phyloP scores from a whole-genome alignment of 169 alveolate species.

The Hammondia hammondi region DNA sequence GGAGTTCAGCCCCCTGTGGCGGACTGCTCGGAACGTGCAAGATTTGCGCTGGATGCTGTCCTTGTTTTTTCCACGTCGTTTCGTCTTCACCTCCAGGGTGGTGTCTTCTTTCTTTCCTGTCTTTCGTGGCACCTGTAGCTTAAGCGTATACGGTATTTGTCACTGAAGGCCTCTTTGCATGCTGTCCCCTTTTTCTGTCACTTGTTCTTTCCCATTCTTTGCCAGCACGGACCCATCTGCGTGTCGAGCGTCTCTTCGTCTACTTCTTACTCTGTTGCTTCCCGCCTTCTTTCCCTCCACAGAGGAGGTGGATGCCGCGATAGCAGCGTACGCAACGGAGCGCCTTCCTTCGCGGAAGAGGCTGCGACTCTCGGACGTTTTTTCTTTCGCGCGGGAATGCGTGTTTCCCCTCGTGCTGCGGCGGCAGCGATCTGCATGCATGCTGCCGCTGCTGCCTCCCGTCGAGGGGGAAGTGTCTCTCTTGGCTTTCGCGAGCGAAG shows the following conservation, averaged over 20 bases:
- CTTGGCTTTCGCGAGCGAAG: not conserved
- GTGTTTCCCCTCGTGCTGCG: constrained; percentile 42
- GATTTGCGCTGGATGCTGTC: too few species aligned
- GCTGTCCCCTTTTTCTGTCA: too few species aligned
- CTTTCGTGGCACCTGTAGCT: too few species aligned
- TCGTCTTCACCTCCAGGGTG: too few species aligned
- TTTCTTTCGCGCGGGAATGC: constrained; percentile 40
- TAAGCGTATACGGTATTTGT: too few species aligned
- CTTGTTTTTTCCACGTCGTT: too few species aligned
- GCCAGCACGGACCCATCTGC: not conserved
- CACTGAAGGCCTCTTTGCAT: too few species aligned
- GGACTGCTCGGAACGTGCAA: too few species aligned
- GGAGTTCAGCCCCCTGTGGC: too few species aligned
- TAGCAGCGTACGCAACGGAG: not conserved
- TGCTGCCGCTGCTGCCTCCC: constrained; percentile 59
- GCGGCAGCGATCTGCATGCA: not conserved
- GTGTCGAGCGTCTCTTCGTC: not conserved
- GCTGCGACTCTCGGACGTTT: not conserved
- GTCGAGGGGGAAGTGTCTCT: constrained; percentile 1
- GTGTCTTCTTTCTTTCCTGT: too few species aligned
- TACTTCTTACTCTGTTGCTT: not conserved
- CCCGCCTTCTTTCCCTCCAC: not conserved
- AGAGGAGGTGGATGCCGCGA: not conserved
- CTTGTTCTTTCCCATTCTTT: not conserved
- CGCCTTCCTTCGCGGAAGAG: not conserved